These are phyloP conservation scores for Tricholoma saponaceum DNA, from an alignment of 768 basidiomycete species.

Conservation along the genomic window DNA sequence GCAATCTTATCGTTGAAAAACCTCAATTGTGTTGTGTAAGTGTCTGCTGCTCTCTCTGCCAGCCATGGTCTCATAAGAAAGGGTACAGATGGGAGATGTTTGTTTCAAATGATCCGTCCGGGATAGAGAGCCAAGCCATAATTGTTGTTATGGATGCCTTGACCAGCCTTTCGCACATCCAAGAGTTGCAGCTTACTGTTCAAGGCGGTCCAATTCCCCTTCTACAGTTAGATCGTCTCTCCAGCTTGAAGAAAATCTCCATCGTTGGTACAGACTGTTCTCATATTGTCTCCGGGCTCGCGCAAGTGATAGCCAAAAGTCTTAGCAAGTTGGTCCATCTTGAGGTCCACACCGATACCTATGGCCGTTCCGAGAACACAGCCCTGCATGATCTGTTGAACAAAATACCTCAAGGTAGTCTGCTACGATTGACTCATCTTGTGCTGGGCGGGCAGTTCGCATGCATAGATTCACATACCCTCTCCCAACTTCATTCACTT, in stretches of 20 bases:
- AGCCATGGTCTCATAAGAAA: background rate
- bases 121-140: background rate
- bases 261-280: background rate
- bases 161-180: background rate
- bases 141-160: background rate
- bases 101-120: background rate
- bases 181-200: background rate
- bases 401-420: background rate
- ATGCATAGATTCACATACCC: background rate
- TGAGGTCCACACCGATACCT: background rate
- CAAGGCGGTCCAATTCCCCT: background rate
- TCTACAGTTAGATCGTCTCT: background rate
- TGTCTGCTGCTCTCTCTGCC: background rate
- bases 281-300: background rate
- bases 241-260: background rate
- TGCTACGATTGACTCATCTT: background rate
- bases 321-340: background rate
- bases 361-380: background rate
- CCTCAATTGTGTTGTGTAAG: background rate
- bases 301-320: background rate
- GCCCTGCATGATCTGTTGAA: background rate
- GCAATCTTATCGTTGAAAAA: background rate
- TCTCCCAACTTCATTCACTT: background rate
- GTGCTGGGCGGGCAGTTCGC: background rate
- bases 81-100: background rate